These are phyloP conservation scores for Aspergillus costaricaensis DNA, from an alignment of 2,329 filamentous ascomycete species.

Conservation along the genomic window DNA sequence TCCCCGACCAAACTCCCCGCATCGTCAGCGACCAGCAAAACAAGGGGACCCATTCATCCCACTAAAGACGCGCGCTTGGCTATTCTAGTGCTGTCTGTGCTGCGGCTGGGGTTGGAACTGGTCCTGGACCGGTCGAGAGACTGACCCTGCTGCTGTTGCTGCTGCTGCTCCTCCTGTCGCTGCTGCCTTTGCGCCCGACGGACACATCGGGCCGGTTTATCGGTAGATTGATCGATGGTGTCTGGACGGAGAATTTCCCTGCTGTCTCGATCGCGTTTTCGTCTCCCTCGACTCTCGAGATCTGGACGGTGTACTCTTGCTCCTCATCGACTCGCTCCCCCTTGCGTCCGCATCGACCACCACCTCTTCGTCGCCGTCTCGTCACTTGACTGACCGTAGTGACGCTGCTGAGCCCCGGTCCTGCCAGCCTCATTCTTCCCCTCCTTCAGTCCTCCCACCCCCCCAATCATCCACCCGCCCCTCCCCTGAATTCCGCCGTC, in stretches of 20 bases:
- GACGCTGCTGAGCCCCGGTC: slow-evolving; percentile 1
- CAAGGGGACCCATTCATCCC: neutral
- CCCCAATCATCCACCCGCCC: neutral
- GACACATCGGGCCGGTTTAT: slow-evolving; percentile 17
- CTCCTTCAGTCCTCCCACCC: slow-evolving; percentile 2
- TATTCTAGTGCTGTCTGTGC: neutral
- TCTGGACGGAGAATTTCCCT: slow-evolving; percentile 22
- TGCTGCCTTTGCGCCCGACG: slow-evolving; percentile 26
- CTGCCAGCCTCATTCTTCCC: slow-evolving; percentile 6
- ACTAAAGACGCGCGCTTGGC: neutral
- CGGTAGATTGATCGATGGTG: slow-evolving; percentile 17
- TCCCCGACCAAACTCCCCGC: neutral
- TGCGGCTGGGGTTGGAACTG: neutral
- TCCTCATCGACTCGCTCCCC: slow-evolving; percentile 5
- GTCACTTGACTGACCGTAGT: slow-evolving; percentile 10
- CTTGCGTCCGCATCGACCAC: slow-evolving; percentile 16
- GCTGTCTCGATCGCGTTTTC: slow-evolving; percentile 14
- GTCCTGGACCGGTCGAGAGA: neutral
- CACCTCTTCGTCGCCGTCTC: neutral
- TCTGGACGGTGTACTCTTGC: slow-evolving; percentile 8
- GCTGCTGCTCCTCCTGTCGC: neutral
- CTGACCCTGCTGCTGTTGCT: too few relatives aligned
- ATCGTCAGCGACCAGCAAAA: neutral
- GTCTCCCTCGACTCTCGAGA: slow-evolving; percentile 5
- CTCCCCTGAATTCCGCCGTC: neutral